phyloP scores from a whole-genome alignment of 2,329 filamentous ascomycete genomes.

The Apiospora aurea region DNA sequence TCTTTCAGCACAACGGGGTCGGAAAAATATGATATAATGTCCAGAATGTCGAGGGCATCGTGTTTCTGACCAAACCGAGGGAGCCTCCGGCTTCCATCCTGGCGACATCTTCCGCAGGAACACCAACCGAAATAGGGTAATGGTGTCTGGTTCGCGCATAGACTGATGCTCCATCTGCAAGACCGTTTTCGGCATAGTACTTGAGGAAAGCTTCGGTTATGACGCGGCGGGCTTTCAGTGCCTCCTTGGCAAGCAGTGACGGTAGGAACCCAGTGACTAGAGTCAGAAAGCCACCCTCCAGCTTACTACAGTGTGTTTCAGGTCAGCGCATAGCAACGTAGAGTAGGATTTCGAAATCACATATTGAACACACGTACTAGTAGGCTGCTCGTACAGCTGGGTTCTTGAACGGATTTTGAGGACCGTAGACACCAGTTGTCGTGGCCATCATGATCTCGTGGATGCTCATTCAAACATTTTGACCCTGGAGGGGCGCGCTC shows the following conservation, averaged over 20 bases:
- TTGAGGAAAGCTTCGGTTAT: constrained; percentile 26
- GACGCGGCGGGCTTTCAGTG: constrained; percentile 23
- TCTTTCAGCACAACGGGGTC: constrained; percentile 28
- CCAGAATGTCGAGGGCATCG: constrained; percentile 31
- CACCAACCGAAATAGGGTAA: constrained; percentile 18
- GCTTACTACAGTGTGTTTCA: constrained; percentile 23
- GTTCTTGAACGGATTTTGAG: constrained; percentile 22
- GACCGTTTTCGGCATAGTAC: constrained; percentile 25
- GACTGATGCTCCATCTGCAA: constrained; percentile 24
- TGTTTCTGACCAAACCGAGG: constrained; percentile 28
- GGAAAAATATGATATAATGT: constrained; percentile 30
- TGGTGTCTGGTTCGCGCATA: constrained; percentile 24
- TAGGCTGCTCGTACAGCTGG: constrained; percentile 42
- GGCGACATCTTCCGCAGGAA: constrained; percentile 27
- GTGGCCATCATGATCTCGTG: constrained; percentile 28
- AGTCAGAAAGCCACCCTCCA: constrained; percentile 25
- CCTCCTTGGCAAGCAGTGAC: constrained; percentile 26
- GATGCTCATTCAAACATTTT: constrained; percentile 24
- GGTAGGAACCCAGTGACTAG: constrained; percentile 27
- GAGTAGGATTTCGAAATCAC: neutral
- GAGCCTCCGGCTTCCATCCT: constrained; percentile 25
- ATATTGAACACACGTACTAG: constrained; percentile 33
- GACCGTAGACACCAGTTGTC: constrained; percentile 25
- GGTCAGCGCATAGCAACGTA: neutral
- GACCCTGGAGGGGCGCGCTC: neutral